Base-by-base conservation (phyloP, 306 rosid species). In the Lupinus albus region DNA sequence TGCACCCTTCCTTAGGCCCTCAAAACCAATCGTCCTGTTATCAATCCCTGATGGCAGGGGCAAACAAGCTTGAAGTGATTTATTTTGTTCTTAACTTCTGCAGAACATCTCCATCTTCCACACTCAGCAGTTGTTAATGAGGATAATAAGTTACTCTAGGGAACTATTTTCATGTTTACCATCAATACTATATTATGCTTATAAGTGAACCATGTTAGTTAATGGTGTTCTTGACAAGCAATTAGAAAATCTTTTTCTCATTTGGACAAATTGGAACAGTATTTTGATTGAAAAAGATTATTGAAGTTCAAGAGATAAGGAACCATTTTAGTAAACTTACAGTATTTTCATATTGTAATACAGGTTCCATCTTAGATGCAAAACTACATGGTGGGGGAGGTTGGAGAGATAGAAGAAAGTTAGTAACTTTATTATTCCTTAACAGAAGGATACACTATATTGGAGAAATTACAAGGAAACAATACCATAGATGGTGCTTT, bases 31-130 rank as follows among this genome's bases (percentile, higher is more conserved):
- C 0, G 93, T 88, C 64, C 87, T 93, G 4, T 74, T 61, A 52
- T 84, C 91, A 32, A 88, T 89, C 64, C 98, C 98, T 3, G 98
- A 93, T 61, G 98, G 98, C 74, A 83, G 96, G 74, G 79, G 68
- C 95, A 84, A 61, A 73, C 88, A 11, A 12, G 54, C 53, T 72
- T 65, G 70, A 89, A 86, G 86, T 87, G 60, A 8, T 39, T 60
- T 39, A 0, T 67, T 15, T 50, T 58, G 35, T 49, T 30, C 67
- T 74, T 69, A 10, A 59, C 17, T 45, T 45, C 25, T 57, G 48
- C 28, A 28, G 33, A 33, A 12, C 51, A 38, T 7, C 7, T 57
- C 55, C 47, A 32, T 13, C 58, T 4, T 56, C 67, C 18, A 48
- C 7, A 8, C 45, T 16, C 12, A n/a, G 39, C 20, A 8, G 16